phyloP scores from a whole-genome alignment of 495 filamentous ascomycete species.

The Neurospora africana region DNA sequence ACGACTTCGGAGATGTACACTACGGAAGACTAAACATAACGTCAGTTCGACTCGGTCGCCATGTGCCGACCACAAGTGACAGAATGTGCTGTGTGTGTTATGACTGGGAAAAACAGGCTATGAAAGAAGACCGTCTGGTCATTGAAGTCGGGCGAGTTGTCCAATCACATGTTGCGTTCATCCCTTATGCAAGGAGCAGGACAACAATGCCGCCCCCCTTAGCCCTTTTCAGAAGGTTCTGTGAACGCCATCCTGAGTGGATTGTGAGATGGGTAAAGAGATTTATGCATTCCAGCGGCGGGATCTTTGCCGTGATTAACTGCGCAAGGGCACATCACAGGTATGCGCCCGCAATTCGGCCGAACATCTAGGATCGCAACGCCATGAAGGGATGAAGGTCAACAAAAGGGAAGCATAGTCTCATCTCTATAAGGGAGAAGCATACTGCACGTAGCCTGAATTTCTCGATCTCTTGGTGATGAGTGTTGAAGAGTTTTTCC shows the following conservation, averaged over 20 bases:
- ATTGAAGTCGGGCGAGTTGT: not conserved
- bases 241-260: not conserved
- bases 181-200: not conserved
- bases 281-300: not conserved
- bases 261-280: too few relatives aligned
- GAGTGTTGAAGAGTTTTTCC: not conserved
- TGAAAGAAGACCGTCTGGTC: not conserved
- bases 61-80: not conserved
- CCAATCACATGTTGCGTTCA: not conserved
- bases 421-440: not conserved
- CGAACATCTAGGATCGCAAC: not conserved
- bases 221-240: not conserved
- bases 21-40: not conserved
- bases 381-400: not conserved
- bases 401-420: not conserved
- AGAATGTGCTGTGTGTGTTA: not conserved
- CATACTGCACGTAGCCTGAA: too few relatives aligned
- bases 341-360: not conserved
- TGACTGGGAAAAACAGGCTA: not conserved
- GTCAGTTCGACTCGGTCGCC: not conserved
- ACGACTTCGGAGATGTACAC: not conserved
- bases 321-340: not conserved
- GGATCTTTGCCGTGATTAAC: not conserved
- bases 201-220: not conserved
- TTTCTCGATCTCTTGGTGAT: not conserved